Conservation (phyloP, 1,139 yeast genomes). For the Chernovozyma sophiae-reginae region DNA sequence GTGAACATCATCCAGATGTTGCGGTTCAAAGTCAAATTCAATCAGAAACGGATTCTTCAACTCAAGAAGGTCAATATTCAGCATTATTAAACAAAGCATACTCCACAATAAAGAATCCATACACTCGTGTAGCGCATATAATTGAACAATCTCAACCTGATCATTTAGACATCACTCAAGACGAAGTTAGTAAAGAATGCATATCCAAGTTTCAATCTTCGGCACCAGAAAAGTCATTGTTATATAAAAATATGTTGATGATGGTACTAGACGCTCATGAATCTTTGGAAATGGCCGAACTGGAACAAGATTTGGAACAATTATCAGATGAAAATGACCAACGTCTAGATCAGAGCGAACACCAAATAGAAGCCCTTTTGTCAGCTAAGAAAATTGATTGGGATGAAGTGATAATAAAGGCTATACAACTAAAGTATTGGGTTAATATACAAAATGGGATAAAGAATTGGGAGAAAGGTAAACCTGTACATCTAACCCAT, state of each 20-base stretch:
- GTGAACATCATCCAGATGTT: conserved; percentile 77
- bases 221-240: conserved; percentile 27
- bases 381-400: conserved; percentile 34
- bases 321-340: conserved; percentile 53
- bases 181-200: conserved; percentile 34
- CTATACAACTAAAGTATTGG: conserved; percentile 82
- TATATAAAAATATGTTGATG: conserved; percentile 60
- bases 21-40: conserved; percentile 21
- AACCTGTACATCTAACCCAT: conserved; percentile 61
- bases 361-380: conserved; percentile 25
- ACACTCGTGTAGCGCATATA: conserved; percentile 49
- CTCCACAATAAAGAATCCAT: conserved; percentile 63
- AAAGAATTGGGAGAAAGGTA: conserved; percentile 75
- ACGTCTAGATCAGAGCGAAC: conserved; percentile 43
- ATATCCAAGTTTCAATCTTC: conserved; percentile 30
- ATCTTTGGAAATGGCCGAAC: conserved; percentile 58
- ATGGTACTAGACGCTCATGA: conserved; percentile 81
- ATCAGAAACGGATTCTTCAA: conserved; percentile 12
- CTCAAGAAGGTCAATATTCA: conserved; percentile 29
- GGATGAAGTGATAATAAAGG: conserved; percentile 58
- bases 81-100: conserved; percentile 72
- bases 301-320: conserved; percentile 52
- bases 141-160: conserved; percentile 36
- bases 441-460: conserved; percentile 69
- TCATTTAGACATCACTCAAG: conserved; percentile 37